These are phyloP conservation scores for Eimeria necatrix DNA, from an alignment of 169 alveolate species.

Conservation along the genomic window DNA sequence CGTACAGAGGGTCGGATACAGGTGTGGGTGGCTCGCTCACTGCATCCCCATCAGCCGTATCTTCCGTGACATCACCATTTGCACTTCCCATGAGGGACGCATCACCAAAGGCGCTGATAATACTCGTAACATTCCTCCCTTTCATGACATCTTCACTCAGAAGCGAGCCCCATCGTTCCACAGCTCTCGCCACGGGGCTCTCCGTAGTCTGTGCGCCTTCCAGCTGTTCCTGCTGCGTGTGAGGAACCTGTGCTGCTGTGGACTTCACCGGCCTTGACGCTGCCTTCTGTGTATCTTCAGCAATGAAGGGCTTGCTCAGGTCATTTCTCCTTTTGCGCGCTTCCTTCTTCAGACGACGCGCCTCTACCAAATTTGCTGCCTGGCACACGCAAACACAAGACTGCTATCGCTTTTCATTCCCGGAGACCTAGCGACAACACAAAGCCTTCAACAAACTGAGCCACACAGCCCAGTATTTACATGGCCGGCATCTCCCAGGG, in stretches of 20 bases:
- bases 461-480: too few relatives aligned
- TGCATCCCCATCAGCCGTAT: conserved; percentile 12
- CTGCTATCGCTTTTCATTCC: background rate
- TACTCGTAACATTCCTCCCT: too few relatives aligned
- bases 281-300: background rate
- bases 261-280: background rate
- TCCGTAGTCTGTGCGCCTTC: background rate
- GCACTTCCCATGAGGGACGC: too few relatives aligned
- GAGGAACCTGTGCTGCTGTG: background rate
- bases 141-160: too few relatives aligned
- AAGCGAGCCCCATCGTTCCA: conserved; percentile 54
- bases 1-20: background rate
- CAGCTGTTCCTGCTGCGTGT: background rate
- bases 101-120: too few relatives aligned
- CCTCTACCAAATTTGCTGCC: conserved; percentile 65
- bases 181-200: conserved; percentile 59
- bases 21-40: background rate
- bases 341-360: conserved; percentile 64
- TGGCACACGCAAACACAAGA: background rate
- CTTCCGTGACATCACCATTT: background rate
- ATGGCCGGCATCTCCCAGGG: too few relatives aligned
- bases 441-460: too few relatives aligned
- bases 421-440: too few relatives aligned
- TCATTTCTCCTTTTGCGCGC: background rate
- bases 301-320: background rate